These are phyloP conservation scores for Thalassiosira gravida DNA, from an alignment of 352 stramenopile species.

Conservation along the genomic window DNA sequence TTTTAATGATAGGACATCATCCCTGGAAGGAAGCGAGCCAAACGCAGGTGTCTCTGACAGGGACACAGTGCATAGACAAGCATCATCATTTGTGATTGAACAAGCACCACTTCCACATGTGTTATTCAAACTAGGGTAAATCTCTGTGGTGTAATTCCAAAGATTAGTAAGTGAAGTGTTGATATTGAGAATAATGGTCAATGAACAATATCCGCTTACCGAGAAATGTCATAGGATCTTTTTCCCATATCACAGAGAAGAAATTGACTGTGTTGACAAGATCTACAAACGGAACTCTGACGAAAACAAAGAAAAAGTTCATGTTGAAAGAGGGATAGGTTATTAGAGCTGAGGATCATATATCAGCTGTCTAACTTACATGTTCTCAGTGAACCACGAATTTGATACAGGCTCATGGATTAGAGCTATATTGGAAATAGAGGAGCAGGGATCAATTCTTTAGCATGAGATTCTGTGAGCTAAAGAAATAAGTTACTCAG, in stretches of 20 bases:
- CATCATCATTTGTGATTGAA: conserved; percentile 45
- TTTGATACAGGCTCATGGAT: conserved; percentile 42
- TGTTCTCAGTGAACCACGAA: conserved; percentile 39
- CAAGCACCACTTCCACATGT: conserved; percentile 56
- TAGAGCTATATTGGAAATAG: conserved; percentile 28
- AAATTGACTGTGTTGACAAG: conserved; percentile 53
- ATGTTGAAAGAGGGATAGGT: no score
- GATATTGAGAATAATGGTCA: no score
- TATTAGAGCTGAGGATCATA: no score
- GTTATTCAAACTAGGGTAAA: conserved; percentile 57
- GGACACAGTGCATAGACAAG: conserved; percentile 58
- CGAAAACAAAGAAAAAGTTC: no score
- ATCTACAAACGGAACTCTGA: conserved; percentile 41
- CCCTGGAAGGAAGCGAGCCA: conserved; percentile 51
- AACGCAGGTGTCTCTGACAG: conserved; percentile 50
- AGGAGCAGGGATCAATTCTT: no score
- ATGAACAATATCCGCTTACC: conserved; percentile 3
- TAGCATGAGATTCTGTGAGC: no score
- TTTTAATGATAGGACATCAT: conserved; percentile 61
- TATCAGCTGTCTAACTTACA: conserved; percentile 29
- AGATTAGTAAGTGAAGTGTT: no score
- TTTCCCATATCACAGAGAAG: conserved; percentile 58
- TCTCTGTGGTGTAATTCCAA: no score
- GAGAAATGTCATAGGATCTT: conserved; percentile 48
- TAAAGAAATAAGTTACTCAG: no score